These are phyloP conservation scores for Psophocarpus tetragonolobus DNA, from an alignment of 306 rosid species.

Conservation along the genomic window DNA sequence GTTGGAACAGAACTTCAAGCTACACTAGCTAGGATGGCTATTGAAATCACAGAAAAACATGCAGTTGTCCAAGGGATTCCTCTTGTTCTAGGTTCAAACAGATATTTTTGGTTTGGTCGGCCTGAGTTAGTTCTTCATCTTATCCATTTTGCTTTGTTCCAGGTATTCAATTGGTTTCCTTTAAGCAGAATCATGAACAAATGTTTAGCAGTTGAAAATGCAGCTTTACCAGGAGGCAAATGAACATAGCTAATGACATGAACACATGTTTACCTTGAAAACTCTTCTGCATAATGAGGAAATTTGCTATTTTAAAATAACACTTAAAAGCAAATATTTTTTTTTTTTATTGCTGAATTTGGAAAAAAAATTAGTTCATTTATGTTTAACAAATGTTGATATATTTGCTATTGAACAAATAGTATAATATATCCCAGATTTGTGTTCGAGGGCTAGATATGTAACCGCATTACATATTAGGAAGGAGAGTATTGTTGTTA, in stretches of 20 bases:
- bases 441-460: no score
- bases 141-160: constrained; percentile 91
- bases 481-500: no score
- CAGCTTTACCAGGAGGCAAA: not conserved
- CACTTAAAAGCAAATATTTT: not conserved
- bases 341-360: not conserved
- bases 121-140: constrained; percentile 89
- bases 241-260: constrained; percentile 1
- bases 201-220: not conserved
- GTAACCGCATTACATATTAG: no score
- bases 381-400: not conserved
- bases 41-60: constrained; percentile 83
- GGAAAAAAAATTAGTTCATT: not conserved
- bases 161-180: constrained; percentile 57
- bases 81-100: constrained; percentile 87
- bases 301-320: constrained; percentile 35
- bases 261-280: constrained; percentile 20
- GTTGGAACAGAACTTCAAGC: constrained; percentile 91
- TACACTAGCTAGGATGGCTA: constrained; percentile 84
- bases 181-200: not conserved
- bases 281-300: not conserved
- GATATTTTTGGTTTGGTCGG: constrained; percentile 90
- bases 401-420: not conserved
- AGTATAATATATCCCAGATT: not conserved
- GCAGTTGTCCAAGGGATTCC: constrained; percentile 98